These are phyloP conservation scores for Cairneyella variabilis DNA, from an alignment of 495 filamentous ascomycete genomes.

Conservation along the genomic window DNA sequence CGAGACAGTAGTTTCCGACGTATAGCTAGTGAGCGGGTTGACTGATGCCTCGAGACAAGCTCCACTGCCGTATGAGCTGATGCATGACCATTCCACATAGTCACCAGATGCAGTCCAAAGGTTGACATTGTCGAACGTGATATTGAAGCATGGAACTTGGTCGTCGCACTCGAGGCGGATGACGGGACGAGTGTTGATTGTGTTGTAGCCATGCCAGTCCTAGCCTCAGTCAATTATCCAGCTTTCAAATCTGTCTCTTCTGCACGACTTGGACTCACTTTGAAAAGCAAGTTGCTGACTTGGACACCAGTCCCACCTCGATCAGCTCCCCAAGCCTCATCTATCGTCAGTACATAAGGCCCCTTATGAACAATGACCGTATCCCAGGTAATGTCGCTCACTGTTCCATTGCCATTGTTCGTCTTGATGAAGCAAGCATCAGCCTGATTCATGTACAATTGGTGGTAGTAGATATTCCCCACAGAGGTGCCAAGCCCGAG, in stretches of 20 bases:
- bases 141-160: not conserved
- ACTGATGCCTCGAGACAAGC: not conserved
- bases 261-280: not conserved
- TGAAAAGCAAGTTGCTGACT: not conserved
- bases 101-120: not conserved
- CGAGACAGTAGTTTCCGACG: not conserved
- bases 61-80: not conserved
- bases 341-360: not conserved
- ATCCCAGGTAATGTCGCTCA: not conserved
- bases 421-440: constrained; percentile 41
- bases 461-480: not conserved
- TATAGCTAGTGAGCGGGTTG: not conserved
- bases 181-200: not conserved
- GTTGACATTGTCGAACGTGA: not conserved
- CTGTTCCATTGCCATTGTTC: not conserved
- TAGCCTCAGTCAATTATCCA: not conserved
- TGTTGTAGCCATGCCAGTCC: not conserved
- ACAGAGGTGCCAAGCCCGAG: constrained; percentile 29
- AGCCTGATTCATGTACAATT: constrained; percentile 38
- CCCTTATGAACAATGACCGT: not conserved
- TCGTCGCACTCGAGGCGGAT: not conserved
- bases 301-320: not conserved
- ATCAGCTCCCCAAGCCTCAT: not conserved
- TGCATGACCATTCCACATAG: not conserved
- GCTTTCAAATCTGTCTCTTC: not conserved